A percentile compares a stretch with the other conserved stretches of the same genome.
Conservation (phyloP, 1,284 basidiomycete genomes). For the Leccinum proliferum region DNA sequence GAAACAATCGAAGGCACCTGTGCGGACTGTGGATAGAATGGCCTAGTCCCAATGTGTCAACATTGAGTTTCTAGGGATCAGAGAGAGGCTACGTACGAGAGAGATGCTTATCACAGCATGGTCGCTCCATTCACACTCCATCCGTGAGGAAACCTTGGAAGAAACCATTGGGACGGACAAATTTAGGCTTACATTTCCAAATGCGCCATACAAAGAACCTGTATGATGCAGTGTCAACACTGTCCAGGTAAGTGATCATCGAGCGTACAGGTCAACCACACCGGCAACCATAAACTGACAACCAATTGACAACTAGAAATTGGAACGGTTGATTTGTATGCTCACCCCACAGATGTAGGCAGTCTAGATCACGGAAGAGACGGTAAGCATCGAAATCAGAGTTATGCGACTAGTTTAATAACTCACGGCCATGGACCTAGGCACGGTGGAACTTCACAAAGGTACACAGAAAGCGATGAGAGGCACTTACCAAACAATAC, state of each 20-base stretch:
- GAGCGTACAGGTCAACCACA: slow-evolving; percentile 5
- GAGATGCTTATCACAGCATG: slow-evolving; percentile 1
- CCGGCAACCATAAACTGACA: slow-evolving; percentile 4
- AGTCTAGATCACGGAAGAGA: neutral
- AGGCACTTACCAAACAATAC: slow-evolving; percentile 5
- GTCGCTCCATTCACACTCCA: slow-evolving; percentile 2
- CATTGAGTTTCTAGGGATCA: too few relatives aligned
- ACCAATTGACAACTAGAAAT: neutral
- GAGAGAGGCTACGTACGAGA: slow-evolving; percentile 6
- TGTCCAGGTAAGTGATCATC: neutral
- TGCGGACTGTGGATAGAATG: neutral
- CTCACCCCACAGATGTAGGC: slow-evolving; percentile 7
- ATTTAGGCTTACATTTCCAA: slow-evolving; percentile 7
- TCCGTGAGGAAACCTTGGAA: neutral
- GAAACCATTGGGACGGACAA: neutral
- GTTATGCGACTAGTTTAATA: neutral
- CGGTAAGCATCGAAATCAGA: neutral
- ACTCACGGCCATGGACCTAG: slow-evolving; percentile 7
- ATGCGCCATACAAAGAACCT: slow-evolving; percentile 13
- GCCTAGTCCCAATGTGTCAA: neutral
- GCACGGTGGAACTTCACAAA: too few relatives aligned
- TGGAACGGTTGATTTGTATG: neutral
- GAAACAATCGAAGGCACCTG: neutral
- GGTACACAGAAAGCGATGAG: neutral
- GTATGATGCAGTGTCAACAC: neutral